These are phyloP conservation scores for Coemansia erecta DNA, from an alignment of 192 early-diverging fungal genomes.

Conservation along the genomic window DNA sequence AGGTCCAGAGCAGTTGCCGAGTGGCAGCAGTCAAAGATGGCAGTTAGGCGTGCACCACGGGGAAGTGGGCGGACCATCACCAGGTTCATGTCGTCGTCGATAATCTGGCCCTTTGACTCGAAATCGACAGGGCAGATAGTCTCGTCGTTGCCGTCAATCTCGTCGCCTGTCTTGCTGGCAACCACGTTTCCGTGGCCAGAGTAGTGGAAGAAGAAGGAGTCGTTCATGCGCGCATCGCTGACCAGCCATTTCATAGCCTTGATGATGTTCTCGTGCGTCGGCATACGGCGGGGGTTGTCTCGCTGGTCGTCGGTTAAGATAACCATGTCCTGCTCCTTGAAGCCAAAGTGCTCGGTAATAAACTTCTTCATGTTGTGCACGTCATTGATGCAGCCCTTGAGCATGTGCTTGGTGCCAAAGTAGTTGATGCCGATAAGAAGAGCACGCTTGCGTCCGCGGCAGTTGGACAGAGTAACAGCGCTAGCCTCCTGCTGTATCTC, in stretches of 20 bases:
- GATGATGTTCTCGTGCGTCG: conserved; percentile 73
- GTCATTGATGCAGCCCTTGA: conserved; percentile 82
- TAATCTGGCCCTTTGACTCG: conserved; percentile 60
- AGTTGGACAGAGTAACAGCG: conserved; percentile 50
- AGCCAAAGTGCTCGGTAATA: conserved; percentile 62
- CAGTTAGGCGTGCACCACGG: conserved; percentile 70
- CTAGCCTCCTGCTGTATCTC: conserved; percentile 51
- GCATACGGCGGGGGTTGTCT: conserved; percentile 60
- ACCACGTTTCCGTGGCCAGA: conserved; percentile 74
- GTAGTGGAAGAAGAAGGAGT: conserved; percentile 83
- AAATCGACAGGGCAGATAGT: conserved; percentile 72
- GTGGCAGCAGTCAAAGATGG: conserved; percentile 84
- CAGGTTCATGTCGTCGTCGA: conserved; percentile 75
- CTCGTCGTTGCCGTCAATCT: conserved; percentile 77
- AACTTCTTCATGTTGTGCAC: conserved; percentile 76
- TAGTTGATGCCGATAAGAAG: conserved; percentile 95
- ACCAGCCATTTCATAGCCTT: conserved; percentile 78
- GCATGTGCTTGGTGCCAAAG: conserved; percentile 57
- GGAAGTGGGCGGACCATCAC: conserved; percentile 73
- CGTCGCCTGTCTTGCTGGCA: conserved; percentile 63
- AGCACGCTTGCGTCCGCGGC: conserved; percentile 70
- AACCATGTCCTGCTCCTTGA: conserved; percentile 67
- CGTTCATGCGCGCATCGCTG: conserved; percentile 67
- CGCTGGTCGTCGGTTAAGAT: conserved; percentile 76
- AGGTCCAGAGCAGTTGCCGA: conserved; percentile 80